Conservation (phyloP, 169 alveolate species). For the Fabrea salina region DNA sequence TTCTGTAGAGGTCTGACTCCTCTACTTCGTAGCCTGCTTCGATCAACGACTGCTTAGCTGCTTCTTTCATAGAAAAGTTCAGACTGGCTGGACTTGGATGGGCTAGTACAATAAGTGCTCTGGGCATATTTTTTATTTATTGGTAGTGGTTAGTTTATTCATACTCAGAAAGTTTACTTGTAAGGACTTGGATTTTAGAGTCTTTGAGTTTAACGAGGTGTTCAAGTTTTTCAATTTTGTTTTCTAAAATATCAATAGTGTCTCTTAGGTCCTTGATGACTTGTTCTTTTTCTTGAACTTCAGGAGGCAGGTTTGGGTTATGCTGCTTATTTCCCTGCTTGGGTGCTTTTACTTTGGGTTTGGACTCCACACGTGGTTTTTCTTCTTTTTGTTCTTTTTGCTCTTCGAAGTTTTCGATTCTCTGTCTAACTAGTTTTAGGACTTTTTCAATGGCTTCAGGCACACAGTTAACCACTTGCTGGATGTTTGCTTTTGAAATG, state of each 20-base stretch:
- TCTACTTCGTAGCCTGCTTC: neutral
- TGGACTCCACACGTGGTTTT: neutral
- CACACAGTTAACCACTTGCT: conserved; percentile 61
- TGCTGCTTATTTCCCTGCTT: neutral
- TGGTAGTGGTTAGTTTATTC: too few relatives aligned
- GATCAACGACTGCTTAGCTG: neutral
- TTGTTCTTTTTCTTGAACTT: conserved; percentile 34
- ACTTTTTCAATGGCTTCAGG: conserved; percentile 83
- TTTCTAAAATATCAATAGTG: conserved; percentile 46
- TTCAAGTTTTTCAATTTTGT: conserved; percentile 49
- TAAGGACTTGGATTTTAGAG: too few relatives aligned
- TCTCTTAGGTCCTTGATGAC: conserved; percentile 52
- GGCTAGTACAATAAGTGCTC: neutral
- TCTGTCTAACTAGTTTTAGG: conserved; percentile 53
- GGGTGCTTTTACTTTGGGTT: neutral
- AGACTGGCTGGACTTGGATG: neutral
- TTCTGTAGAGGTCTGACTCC: neutral
- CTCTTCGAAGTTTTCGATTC: conserved; percentile 48
- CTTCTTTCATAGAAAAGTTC: neutral
- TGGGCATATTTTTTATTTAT: too few relatives aligned
- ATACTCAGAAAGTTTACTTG: too few relatives aligned
- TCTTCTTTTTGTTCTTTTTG: conserved; percentile 11
- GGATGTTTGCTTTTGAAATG: conserved; percentile 71
- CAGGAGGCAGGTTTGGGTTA: conserved; percentile 8
- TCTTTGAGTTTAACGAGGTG: conserved; percentile 55